Base-by-base conservation (phyloP, 805 yeast genomes). In the Hanseniaspora osmophila region DNA sequence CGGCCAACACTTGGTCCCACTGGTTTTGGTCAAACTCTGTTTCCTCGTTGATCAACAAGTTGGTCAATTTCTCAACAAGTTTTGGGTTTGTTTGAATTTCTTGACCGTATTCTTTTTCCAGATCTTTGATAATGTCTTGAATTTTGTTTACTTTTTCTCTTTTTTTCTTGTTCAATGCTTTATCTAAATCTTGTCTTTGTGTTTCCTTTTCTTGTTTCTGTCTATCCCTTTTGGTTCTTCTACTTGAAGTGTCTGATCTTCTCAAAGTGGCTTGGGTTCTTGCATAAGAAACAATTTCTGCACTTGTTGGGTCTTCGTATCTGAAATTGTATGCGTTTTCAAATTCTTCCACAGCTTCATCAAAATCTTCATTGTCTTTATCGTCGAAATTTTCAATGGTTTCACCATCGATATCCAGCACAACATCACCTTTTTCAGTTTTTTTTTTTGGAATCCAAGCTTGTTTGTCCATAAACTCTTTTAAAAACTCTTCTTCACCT, bases 251-350 rank as follows among this genome's bases (percentile, higher is more conserved):
- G 44, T 77, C 78, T 17, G 81, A 77, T 59, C 98, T 73, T 66
- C 98, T 79, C 58, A 87, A 71, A 0, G 97, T 86, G 19, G 92
- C 94, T 63, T 87, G 96, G 39, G 70, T 80, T 74, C 98, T 86
- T 2, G 97, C 96, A 67, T 90, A 92, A 15, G 94, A 81, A 16
- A 88, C 81, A 61, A 92, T 84, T 56, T 90, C 96, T 0, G 90
- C 85, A 6, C 95, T 74, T 52, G 78, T 77, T 13, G 95, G 87
- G 56, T 88, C 96, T 64, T 92, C 98, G 60, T 75, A 92, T 60
- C 98, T 75, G 71, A 90, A 90, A 58, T 92, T 92, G 65, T 88
- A 90, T 0, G 95, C 96, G 51, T 78, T 77, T 63, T 92, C 98
- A 55, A 85, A 87, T 56, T 77, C 69, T 54, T 92, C 98, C 6